A percentile compares a stretch with the other conserved stretches of the same genome.
phyloP scores from a whole-genome alignment of 2,329 filamentous ascomycete species.

The Ophiostoma tasmaniense region DNA sequence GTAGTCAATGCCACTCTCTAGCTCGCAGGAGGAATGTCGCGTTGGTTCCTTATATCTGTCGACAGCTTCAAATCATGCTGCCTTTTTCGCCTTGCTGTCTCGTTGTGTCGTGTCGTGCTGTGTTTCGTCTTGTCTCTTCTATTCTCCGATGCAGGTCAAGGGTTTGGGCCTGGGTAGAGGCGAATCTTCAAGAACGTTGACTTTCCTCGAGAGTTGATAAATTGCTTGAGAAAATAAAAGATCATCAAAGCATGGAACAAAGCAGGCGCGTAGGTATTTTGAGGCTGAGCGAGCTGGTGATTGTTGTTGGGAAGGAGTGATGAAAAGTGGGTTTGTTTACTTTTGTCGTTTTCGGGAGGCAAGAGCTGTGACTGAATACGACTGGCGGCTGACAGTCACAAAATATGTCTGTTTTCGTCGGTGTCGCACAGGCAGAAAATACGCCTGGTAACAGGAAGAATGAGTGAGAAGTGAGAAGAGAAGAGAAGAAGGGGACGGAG shows the following conservation, averaged over 20 bases:
- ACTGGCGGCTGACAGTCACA: not conserved
- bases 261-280: not conserved
- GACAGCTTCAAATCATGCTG: not conserved
- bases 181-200: not conserved
- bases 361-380: not conserved
- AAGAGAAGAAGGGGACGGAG: not conserved
- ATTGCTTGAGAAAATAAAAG: not conserved
- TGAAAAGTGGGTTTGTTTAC: constrained; percentile 17
- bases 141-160: not conserved
- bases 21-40: not conserved
- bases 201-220: not conserved
- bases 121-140: constrained; percentile 1
- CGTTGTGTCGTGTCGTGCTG: not conserved
- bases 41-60: not conserved
- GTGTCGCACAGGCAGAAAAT: not conserved
- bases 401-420: not conserved
- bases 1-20: not conserved
- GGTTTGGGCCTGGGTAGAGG: not conserved
- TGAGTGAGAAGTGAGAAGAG: not conserved
- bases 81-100: not conserved
- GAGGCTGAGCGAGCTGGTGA: not conserved
- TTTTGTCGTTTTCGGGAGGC: constrained; percentile 16
- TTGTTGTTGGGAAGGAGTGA: constrained; percentile 8
- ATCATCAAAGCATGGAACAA: not conserved
- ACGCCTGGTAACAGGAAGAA: not conserved